Conservation (phyloP, 129 eudicot genomes). For the Rutidosis leptorrhynchoides region DNA sequence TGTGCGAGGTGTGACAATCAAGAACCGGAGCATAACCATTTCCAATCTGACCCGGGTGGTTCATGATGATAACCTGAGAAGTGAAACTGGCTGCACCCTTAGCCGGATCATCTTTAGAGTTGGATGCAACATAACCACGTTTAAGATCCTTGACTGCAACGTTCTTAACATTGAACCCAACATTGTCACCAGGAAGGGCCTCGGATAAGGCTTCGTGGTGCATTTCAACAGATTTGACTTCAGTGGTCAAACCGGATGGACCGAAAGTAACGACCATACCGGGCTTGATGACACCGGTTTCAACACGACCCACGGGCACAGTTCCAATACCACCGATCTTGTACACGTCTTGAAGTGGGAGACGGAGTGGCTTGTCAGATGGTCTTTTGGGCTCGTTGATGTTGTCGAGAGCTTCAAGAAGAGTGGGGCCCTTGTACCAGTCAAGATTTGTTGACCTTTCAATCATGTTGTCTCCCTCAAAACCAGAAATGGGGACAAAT, state of each 20-base stretch:
- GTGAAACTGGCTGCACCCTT: conserved; percentile 37
- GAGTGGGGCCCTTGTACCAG: conserved; percentile 38
- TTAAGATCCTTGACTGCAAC: conserved; percentile 38
- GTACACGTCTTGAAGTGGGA: conserved; percentile 29
- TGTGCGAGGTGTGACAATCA: conserved; percentile 28
- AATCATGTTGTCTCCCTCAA: conserved; percentile 30
- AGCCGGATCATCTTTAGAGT: conserved; percentile 27
- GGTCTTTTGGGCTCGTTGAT: conserved; percentile 33
- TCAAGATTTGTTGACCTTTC: conserved; percentile 34
- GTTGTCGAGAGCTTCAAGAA: conserved; percentile 31
- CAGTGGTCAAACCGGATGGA: conserved; percentile 35
- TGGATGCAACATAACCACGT: conserved; percentile 36
- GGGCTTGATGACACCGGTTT: conserved; percentile 25
- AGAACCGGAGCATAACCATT: conserved; percentile 28
- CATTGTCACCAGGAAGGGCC: conserved; percentile 30
- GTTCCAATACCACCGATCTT: conserved; percentile 33
- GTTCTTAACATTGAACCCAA: conserved; percentile 33
- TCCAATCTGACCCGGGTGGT: conserved; percentile 37
- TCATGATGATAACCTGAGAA: conserved; percentile 37
- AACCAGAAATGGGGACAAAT: conserved; percentile 28
- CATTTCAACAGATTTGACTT: conserved; percentile 35
- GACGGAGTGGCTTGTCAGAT: conserved; percentile 32
- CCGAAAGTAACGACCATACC: conserved; percentile 36
- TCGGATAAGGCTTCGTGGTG: conserved; percentile 26
- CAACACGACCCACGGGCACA: conserved; percentile 32